Evolutionary conservation across 164 flowering plant species (phyloP).

Genomic region (Cinnamomum chago): DNA sequence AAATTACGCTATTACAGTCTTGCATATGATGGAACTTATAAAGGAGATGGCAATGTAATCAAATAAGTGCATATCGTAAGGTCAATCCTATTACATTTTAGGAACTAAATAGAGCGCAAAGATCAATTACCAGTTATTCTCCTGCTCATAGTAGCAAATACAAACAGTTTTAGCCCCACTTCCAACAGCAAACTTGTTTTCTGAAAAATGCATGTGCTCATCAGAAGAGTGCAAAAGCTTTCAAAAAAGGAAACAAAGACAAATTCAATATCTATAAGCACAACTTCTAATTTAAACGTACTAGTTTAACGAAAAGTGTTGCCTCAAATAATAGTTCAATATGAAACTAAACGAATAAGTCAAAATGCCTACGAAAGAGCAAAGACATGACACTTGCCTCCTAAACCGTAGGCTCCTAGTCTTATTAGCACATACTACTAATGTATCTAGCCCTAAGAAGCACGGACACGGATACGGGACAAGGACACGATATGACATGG

Average conservation of each 20-base stretch:
- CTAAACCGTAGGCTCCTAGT: too few relatives aligned
- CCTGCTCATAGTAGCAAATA: slow-evolving; percentile 97
- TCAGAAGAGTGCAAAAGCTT: not conserved
- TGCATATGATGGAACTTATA: not conserved
- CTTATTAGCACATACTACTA: too few relatives aligned
- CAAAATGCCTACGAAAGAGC: too few relatives aligned
- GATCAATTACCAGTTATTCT: slow-evolving; percentile 77
- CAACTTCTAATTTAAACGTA: not conserved
- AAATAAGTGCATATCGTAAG: not conserved
- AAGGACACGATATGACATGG: too few relatives aligned
- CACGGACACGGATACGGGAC: too few relatives aligned
- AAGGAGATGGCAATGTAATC: not conserved
- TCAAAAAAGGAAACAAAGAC: not conserved
- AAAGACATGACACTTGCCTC: too few relatives aligned
- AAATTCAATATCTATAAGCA: not conserved
- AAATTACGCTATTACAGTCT: not conserved
- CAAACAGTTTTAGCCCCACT: slow-evolving; percentile 99
- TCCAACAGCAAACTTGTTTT: slow-evolving; percentile 99
- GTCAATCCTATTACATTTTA: not conserved
- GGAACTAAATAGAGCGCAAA: not conserved
- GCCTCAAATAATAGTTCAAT: too few relatives aligned
- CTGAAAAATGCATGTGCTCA: slow-evolving; percentile 32
- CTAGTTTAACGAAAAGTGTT: too few relatives aligned
- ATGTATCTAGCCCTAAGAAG: too few relatives aligned
- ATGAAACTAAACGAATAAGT: too few relatives aligned